Evolutionary conservation across 2,329 filamentous ascomycete genomes (phyloP).

Genomic region (Pseudogymnoascus sp.): DNA sequence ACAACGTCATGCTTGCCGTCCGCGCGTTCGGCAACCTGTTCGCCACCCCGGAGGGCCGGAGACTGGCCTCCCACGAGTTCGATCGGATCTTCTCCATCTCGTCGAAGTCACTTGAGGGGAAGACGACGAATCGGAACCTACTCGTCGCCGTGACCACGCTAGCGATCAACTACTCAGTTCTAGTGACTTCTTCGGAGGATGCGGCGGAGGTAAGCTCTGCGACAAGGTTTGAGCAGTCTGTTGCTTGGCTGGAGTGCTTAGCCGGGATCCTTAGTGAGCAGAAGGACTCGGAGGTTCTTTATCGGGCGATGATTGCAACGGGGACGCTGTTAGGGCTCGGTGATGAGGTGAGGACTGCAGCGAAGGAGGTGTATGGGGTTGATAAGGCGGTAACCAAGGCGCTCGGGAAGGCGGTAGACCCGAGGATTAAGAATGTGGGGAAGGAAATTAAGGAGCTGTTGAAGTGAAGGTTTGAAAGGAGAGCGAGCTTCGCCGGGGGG

Average conservation of each 20-base stretch:
- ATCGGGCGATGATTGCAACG: conserved; percentile 71
- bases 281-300: conserved; percentile 74
- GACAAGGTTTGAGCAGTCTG: conserved; percentile 36
- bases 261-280: conserved; percentile 57
- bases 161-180: conserved; percentile 77
- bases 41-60: conserved; percentile 62
- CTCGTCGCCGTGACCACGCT: conserved; percentile 75
- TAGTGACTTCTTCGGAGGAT: conserved; percentile 42
- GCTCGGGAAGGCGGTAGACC: conserved; percentile 49
- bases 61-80: conserved; percentile 51
- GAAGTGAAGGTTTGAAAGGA: conserved; percentile 6
- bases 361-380: conserved; percentile 50
- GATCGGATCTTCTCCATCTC: conserved; percentile 43
- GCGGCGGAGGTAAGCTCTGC: conserved; percentile 22
- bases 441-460: conserved; percentile 50
- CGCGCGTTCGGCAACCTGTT: conserved; percentile 82
- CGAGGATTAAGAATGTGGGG: conserved; percentile 52
- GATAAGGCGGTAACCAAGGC: conserved; percentile 39
- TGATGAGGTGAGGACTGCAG: conserved; percentile 47
- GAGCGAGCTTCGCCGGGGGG: not conserved
- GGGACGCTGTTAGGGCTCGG: conserved; percentile 65
- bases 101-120: conserved; percentile 55
- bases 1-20: conserved; percentile 81
- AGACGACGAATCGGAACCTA: conserved; percentile 70
- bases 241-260: conserved; percentile 50